Base-by-base conservation (phyloP, 1,139 yeast genomes). In the Arxiozyma telluris region DNA sequence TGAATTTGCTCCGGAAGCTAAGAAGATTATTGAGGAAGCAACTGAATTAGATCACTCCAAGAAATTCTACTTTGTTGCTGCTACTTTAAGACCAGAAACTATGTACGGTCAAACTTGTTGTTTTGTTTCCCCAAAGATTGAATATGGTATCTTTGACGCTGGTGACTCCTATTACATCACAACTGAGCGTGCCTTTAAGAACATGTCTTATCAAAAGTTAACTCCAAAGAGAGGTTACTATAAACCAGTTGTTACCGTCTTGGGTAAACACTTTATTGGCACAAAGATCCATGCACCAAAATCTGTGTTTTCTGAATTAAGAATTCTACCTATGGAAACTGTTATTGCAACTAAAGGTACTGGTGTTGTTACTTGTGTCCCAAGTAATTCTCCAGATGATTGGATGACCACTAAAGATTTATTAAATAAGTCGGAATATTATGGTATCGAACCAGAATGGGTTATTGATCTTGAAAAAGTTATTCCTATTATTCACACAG, bases 61-160 rank as follows among this genome's bases (percentile, higher is more conserved):
- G 73, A 84, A 83, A 62, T 78, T 90, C 44, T 90, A 71, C 73
- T 77, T 93, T 59, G 90, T 94, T 53, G 98, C 99, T 58, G 98
- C 98, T 43, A 93, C 98, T 63, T 82, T 94, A 65, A 86, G 99
- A 76, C 97, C 99, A 43, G 99, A 93, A 76, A 93, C 99, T 63
- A 89, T 94, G 97, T 91, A 91, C 67, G 98, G 98, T 60, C 98
- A 94, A 77, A 87, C 96, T 3, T 88, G 96, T 78, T 91, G 98
- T 78, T 94, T 93, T 66, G 98, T 93, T 39, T 88, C 96, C 50
- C 97, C 98, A 67, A 90, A 88, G 76, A 87, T 93, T 65, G 82
- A 80, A 53, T 93, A 94, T 68, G 98, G 98, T 68, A 73, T 93
- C 53, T 94, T 87, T 69, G 88, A 89, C 69, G 95, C 91, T 55